Base-by-base conservation (phyloP, 805 yeast species). In the Hanseniaspora valbyensis region DNA sequence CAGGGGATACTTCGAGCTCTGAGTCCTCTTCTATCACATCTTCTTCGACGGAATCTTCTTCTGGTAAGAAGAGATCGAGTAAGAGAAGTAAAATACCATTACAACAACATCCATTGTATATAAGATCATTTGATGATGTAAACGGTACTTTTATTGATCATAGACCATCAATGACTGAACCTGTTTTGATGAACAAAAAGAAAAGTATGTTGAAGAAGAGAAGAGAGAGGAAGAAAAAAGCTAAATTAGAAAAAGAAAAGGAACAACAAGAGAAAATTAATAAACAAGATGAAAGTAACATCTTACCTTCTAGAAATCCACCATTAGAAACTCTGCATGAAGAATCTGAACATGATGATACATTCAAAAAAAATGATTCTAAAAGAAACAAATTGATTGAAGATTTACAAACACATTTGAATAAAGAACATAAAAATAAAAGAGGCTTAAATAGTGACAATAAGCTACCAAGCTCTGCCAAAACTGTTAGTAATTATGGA, bases 181-280 rank as follows among this genome's bases (percentile, higher is more conserved):
- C 50, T 28, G 49, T 51, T 14, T 40, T 51, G 21, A 40, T 44
- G 32, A 44, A 45, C 9, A 51, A 51, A 19, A 51, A 51, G 29
- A 51, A 45, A 24, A 39, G 28, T 9, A 44, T 28, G 38, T 14
- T 33, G 39, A 24, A 61, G 22, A 49, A 51, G 37, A 62, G 30
- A 58, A 56, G 52, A 36, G 49, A 51, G 25, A 51, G 50, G 41
- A 45, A 45, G 43, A 45, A 44, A 41, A 51, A 45, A 32, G 45
- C 49, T 5, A 44, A 41, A 25, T 43, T 34, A 29, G 46, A 51
- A 41, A 41, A 40, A 30, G 37, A 53, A 55, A 24, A 52, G 55
- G 21, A 67, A 57, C 5, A 67, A 67, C 30, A 72, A 68, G 33
- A 76, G 72, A 46, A 40, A 21, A 25, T 28, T 12, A 19, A 10